Base-by-base conservation (phyloP, 2,329 filamentous ascomycete genomes). In the Penicillium sp. region DNA sequence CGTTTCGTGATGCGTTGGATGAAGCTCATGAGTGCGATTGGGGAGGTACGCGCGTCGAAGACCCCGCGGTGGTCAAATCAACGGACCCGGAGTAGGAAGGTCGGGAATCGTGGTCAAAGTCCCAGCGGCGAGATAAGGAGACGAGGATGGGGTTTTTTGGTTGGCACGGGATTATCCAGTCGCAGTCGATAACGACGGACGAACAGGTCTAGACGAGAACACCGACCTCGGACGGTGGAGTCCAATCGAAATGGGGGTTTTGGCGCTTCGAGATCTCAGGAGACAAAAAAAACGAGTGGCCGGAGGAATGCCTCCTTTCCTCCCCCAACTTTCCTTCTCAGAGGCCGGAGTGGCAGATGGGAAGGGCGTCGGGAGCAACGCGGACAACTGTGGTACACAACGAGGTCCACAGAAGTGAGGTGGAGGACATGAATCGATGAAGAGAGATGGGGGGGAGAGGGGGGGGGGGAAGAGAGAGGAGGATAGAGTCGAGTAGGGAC, bases 1-100 rank as follows among this genome's bases (percentile, higher is more conserved):
- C 81, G 79, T 78, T 85, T 84, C 69, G 80, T 74, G 61, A 84
- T 77, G 65, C 83, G 81, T 70, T 84, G 83, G 71, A 85, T 80
- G 73, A 85, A 81, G 66, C 82, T 79, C 83, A 85, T 85, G 70
- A 70, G 70, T 73, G 72, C 74, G 68, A 69, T 67, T 24, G 37
- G 26, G 60, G 67, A 68, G 68, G 62, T 65, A 70, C 68, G 66
- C 70, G 70, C 70, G 70, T 68, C 63, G 60, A 63, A 58, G 53
- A 67, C 59, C 65, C 57, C 65, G 65, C 64, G 53, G 38, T 64
- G 53, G 56, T 40, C 61, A 65, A 58, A 50, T 64, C 60, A 65
- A 62, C 64, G 71, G 67, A 55, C 62, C 63, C 68, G 61, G 57
- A 64, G 65, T 56, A 61, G 56, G 49, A 69, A 62, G 58, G 64